Evolutionary conservation across 331 rosid species (phyloP), one percentile per base, ranked within the genome.

Genomic region (Quercus tomentella): DNA sequence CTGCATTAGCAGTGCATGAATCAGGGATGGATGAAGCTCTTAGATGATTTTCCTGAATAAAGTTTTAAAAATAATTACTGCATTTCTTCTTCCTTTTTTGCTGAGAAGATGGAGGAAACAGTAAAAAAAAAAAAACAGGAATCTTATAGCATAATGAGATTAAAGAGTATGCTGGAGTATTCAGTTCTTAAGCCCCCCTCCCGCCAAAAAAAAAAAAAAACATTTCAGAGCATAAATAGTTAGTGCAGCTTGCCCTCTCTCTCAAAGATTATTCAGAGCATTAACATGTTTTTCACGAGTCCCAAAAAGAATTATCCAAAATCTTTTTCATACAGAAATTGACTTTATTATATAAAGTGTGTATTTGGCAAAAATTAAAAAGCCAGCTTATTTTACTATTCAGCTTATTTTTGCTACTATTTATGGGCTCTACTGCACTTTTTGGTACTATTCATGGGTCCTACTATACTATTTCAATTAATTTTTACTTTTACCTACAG

Each of bases 41-140:
- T 51, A 78, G 72, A 86, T 82, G 79, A 73, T 73, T 78, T 82
- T 80, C 92, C 96, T 92, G 88, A 79, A 84, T 74, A 61, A 68
- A 84, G 51, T 83, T 60, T 35, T 22, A 49, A 70, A 81, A 49
- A 72, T 70, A 43, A 22, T 14, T 25, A 85, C 76, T 51, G 41
- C 56, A 52, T 74, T 76, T 71, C 17, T 49, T 49, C 17, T 14
- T 49, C 5, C 17, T 49, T 22, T 54, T 77, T 75, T 51, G 58
- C 84, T 35, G 31, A 54, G 30, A 55, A 73, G 49, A 76, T 68
- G 75, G 79, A 76, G 74, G 55, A 75, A 81, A 67, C n/a, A 75
- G 57, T 49, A 70, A 57, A 37, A 60, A 77, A 28, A 72, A 45
- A 76, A 23, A 49, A 61, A 63, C 72, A 21, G 57, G 71, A 77